Evolutionary conservation across 306 rosid genomes (phyloP).

Genomic region (Sechiopsis laciniata): DNA sequence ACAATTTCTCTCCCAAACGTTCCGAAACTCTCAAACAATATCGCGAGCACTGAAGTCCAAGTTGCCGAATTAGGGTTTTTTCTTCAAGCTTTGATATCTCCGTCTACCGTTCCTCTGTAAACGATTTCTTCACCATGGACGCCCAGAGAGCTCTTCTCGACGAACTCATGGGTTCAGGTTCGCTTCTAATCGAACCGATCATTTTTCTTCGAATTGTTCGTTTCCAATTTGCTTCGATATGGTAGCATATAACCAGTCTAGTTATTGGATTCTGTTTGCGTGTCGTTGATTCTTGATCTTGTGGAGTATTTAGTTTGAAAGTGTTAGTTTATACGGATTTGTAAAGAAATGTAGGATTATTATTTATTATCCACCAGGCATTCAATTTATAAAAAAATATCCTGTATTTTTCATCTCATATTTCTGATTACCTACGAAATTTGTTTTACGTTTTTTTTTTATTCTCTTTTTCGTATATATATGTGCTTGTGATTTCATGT

Average conservation of each 20-base stretch:
- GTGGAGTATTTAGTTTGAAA: background rate
- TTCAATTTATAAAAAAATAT: background rate
- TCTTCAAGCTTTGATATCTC: background rate
- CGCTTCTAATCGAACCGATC: background rate
- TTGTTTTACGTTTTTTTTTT: background rate
- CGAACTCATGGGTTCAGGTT: slow-evolving; percentile 90
- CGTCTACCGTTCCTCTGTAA: background rate
- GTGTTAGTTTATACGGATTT: background rate
- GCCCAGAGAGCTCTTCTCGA: slow-evolving; percentile 98
- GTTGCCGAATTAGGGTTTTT: background rate
- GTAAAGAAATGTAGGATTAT: slow-evolving; percentile 3
- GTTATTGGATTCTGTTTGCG: background rate
- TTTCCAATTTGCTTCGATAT: background rate
- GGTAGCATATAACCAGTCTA: background rate
- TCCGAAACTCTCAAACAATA: too few species aligned
- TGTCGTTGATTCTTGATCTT: background rate
- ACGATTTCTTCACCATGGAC: slow-evolving; percentile 44
- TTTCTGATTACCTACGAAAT: background rate
- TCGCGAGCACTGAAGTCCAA: background rate
- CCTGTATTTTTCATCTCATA: background rate
- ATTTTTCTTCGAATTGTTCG: background rate
- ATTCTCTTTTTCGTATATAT: background rate
- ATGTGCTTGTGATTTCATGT: background rate
- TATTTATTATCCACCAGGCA: background rate
- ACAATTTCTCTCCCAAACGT: background rate